Evolutionary conservation across 1,139 yeast species (phyloP), one percentile per base, ranked within the genome.

Genomic region (Hyphopichia pseudoburtonii): DNA sequence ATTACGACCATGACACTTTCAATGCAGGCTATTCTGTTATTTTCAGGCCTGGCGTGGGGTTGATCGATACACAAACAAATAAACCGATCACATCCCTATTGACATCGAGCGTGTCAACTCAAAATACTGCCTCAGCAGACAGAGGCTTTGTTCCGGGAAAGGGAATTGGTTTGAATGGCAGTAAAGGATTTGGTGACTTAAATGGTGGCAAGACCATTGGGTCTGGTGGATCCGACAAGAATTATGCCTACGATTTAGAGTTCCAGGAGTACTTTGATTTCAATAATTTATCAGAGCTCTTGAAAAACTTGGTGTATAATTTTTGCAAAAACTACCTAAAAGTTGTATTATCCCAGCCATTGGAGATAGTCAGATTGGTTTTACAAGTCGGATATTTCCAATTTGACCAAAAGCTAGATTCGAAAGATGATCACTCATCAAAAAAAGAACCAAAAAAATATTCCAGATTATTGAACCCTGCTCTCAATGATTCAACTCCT

Each of bases 281-380:
- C 38, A 69, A 66, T 46, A 81, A 81, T 47, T 59, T 84, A 45
- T 66, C 69, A 36, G 85, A 79, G 45, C 57, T 82, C 35, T 46
- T 78, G 12, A 66, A 69, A 44, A 76, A 78, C 48, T 60, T 86
- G 56, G 50, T 73, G 36, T 70, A 74, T 58, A 79, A 86, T 30
- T 81, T 87, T 49, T 54, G 81, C 34, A 78, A 79, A 47, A 82
- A 81, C 45, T 89, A 89, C 62, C 62, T 78, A 41, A 81, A 78
- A 45, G 78, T 82, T 35, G 57, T 87, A 28, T 57, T 85, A 17
- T 78, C 88, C 17, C 97, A 92, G 59, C 98, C 98, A 1, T 82
- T 90, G 59, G 97, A 92, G 52, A 85, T 87, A 24, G 80, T 87
- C 4, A 72, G 95, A 38, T 68, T 88, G 44, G 70, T 89, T 28